Percentiles rank a stretch among this genome's conserved stretches.
Conservation (phyloP, 1,284 basidiomycete genomes). For the Heterobasidion annosum region DNA sequence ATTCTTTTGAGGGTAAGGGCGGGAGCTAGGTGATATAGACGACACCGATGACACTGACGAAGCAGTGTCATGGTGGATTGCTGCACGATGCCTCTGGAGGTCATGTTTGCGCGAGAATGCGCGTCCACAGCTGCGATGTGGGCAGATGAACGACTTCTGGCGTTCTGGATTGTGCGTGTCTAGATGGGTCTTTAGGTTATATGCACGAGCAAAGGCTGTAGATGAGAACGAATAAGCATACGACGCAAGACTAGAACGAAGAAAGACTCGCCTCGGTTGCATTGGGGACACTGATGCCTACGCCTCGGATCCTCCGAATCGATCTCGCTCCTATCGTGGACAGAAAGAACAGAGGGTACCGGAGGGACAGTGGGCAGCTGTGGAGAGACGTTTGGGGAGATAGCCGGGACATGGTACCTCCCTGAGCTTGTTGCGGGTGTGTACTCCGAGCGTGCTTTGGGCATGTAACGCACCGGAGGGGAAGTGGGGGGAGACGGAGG, state of each 20-base stretch:
- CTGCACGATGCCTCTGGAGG: conserved; percentile 75
- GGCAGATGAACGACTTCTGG: conserved; percentile 77
- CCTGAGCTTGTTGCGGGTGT: conserved; percentile 13
- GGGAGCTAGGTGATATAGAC: conserved; percentile 7
- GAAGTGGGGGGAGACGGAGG: conserved; percentile 41
- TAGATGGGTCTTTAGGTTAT: conserved; percentile 86
- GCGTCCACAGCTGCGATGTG: conserved; percentile 71
- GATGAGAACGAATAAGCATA: conserved; percentile 8
- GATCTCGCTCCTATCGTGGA: conserved; percentile 24
- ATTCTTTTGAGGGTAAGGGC: conserved; percentile 11
- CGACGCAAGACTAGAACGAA: conserved; percentile 1
- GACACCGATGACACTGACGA: conserved; percentile 21
- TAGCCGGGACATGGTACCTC: conserved; percentile 42
- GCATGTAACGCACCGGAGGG: conserved; percentile 16
- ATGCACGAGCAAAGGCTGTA: conserved; percentile 80
- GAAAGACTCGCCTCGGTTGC: conserved; percentile 51
- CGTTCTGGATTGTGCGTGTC: conserved; percentile 85
- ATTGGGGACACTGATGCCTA: conserved; percentile 64
- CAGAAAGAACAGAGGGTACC: conserved; percentile 25
- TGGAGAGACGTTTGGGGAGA: conserved; percentile 19
- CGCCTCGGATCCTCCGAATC: conserved; percentile 50
- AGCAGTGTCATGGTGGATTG: conserved; percentile 69
- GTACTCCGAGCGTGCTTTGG: conserved; percentile 41
- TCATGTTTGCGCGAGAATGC: conserved; percentile 89
- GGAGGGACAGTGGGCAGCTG: conserved; percentile 36